Percentiles rank a stretch among this genome's conserved stretches.
Evolutionary conservation across 106 monocot species (phyloP).

Genomic region (Alisma plantagoaquatica): DNA sequence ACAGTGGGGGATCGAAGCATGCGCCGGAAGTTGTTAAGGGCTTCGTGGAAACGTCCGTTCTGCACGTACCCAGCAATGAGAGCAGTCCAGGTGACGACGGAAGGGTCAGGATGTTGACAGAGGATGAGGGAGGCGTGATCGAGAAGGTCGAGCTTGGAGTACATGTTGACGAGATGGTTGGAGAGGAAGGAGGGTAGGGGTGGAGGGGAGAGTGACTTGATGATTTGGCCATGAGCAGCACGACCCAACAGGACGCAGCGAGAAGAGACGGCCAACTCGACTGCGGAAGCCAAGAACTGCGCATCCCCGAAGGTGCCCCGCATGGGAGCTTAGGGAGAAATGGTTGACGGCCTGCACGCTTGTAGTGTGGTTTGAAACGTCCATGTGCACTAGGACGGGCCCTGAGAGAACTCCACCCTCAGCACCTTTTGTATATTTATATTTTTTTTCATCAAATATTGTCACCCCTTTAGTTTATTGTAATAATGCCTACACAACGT

Average conservation of each 20-base stretch:
- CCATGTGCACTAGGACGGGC: too few species aligned
- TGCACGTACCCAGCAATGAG: constrained; percentile 65
- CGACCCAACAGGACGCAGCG: constrained; percentile 50
- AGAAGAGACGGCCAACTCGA: constrained; percentile 44
- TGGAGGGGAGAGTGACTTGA: constrained; percentile 38
- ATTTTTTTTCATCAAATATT: too few species aligned
- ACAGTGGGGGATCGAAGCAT: constrained; percentile 46
- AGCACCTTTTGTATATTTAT: too few species aligned
- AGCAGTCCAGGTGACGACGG: constrained; percentile 71
- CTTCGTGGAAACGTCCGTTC: constrained; percentile 34
- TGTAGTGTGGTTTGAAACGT: too few species aligned
- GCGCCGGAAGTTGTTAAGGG: constrained; percentile 35
- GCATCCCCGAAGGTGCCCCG: too few species aligned
- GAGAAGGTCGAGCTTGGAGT: constrained; percentile 81
- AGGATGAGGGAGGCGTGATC: constrained; percentile 21
- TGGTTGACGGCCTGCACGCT: too few species aligned
- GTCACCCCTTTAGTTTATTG: too few species aligned
- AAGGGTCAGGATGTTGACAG: constrained; percentile 40
- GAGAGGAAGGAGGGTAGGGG: constrained; percentile 58
- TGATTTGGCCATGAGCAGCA: constrained; percentile 36
- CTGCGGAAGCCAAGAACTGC: constrained; percentile 35
- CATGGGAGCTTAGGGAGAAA: too few species aligned
- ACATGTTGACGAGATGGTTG: constrained; percentile 91
- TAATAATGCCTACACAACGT: too few species aligned
- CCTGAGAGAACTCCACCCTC: too few species aligned